phyloP scores from a whole-genome alignment of 176 grass and related monocot species.

The Alloteropsis semialata region DNA sequence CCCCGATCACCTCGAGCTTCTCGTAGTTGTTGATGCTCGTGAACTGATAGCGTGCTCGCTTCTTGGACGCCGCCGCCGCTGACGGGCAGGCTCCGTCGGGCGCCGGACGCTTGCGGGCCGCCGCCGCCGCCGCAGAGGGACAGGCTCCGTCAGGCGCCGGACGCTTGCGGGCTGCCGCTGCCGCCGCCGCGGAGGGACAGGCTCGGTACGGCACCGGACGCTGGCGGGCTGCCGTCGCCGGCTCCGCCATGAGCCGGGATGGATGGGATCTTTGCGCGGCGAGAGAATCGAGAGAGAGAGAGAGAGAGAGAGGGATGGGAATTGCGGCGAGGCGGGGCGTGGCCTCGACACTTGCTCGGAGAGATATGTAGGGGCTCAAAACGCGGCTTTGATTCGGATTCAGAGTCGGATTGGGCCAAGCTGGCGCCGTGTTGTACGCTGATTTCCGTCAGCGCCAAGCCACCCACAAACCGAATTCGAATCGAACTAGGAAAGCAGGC shows the following conservation, averaged over 20 bases:
- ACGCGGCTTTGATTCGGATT: no score
- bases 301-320: no score
- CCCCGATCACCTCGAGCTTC: background rate
- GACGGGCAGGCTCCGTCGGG: background rate
- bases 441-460: no score
- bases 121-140: background rate
- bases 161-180: background rate
- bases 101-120: background rate
- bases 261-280: no score
- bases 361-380: no score
- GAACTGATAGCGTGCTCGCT: background rate
- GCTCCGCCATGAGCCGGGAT: background rate
- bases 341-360: no score
- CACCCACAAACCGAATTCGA: no score
- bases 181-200: background rate
- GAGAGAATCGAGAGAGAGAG: background rate
- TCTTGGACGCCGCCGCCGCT: background rate
- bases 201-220: background rate
- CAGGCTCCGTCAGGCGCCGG: background rate
- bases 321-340: no score
- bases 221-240: background rate
- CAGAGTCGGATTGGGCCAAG: no score
- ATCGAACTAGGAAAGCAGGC: no score
- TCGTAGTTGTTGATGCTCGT: background rate
- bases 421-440: no score